Evolutionary conservation across 2,329 filamentous ascomycete genomes (phyloP), one percentile per base, ranked within the genome.

Genomic region (Fusarium palustre): DNA sequence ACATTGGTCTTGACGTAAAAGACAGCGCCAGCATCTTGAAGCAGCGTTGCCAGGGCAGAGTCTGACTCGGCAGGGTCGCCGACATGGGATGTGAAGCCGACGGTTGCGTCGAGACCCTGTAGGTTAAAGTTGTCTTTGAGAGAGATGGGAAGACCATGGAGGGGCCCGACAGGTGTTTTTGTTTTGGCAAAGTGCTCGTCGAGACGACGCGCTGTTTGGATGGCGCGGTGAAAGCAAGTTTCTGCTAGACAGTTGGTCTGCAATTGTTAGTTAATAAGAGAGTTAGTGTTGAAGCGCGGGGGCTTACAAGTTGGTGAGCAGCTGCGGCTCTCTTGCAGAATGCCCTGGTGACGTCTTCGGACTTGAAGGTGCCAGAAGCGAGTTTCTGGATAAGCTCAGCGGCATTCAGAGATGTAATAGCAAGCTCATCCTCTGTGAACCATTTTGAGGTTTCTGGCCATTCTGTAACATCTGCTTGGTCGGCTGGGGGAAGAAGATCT

Each of bases 81-180:
- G 5, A 90, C 87, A 59, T 90, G 84, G 1, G 85, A 85, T 0
- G 86, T 85, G 64, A 93, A 90, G 7, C 91, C 90, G 1, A 90
- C 83, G 0, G 88, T 89, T 24, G 87, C 81, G 66, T 90, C 88
- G 15, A 88, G 81, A 8, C 88, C 88, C 3, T 77, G 75, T 16
- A 91, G 79, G 60, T 91, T 85, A 81, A 92, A 90, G 73, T 90
- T 89, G 78, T 93, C 91, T 73, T 93, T 93, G 47, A 93, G 83
- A 0, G 89, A 88, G 31, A 90, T 78, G 4, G 88, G 88, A 2
- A 91, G 81, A 61, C 76, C 91, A 76, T 93, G 91, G 2, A 93
- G 82, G 3, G 90, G 90, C 0, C 91, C 91, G 1, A 82, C 24
- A 0, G 81, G 77, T 38, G 85, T 78, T 12, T 85, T 82, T 1